Conservation (phyloP, 1,284 basidiomycete species). For the Malassezia dermatis region DNA sequence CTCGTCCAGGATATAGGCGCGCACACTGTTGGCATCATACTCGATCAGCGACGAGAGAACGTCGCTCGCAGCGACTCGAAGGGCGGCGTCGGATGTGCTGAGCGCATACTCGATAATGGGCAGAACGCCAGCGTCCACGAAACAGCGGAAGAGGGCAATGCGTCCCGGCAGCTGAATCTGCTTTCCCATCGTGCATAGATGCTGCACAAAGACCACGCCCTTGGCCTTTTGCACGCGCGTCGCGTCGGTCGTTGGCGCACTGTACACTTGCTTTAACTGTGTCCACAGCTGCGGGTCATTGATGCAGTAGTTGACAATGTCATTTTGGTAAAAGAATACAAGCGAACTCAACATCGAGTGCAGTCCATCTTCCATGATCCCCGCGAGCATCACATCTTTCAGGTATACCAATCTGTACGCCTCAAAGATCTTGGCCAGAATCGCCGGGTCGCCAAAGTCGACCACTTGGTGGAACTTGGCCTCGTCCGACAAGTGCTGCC, state of each 20-base stretch:
- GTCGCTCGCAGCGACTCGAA: slow-evolving; percentile 76
- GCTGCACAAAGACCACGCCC: slow-evolving; percentile 65
- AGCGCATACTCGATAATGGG: slow-evolving; percentile 71
- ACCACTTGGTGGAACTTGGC: slow-evolving; percentile 58
- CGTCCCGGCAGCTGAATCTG: slow-evolving; percentile 81
- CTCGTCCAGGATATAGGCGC: slow-evolving; percentile 71
- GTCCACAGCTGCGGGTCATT: slow-evolving; percentile 64
- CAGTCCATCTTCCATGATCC: slow-evolving; percentile 86
- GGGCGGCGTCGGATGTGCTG: slow-evolving; percentile 52
- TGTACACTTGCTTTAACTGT: slow-evolving; percentile 66
- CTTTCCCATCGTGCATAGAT: slow-evolving; percentile 89
- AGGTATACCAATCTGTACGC: slow-evolving; percentile 93
- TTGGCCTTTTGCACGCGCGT: slow-evolving; percentile 21
- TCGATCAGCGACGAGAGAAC: slow-evolving; percentile 77
- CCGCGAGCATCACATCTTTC: slow-evolving; percentile 91
- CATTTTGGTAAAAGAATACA: slow-evolving; percentile 97
- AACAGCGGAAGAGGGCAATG: slow-evolving; percentile 72
- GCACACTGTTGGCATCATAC: slow-evolving; percentile 77
- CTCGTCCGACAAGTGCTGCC: slow-evolving; percentile 72
- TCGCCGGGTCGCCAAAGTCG: slow-evolving; percentile 36
- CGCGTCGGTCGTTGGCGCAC: slow-evolving; percentile 16
- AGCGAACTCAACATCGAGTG: slow-evolving; percentile 93
- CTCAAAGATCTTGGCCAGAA: slow-evolving; percentile 65
- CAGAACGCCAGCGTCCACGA: slow-evolving; percentile 78
- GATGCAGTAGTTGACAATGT: slow-evolving; percentile 85